Percentiles rank a stretch among this genome's conserved stretches.
Evolutionary conservation across 768 basidiomycete genomes (phyloP).

Genomic region (Boletus subparvulus): DNA sequence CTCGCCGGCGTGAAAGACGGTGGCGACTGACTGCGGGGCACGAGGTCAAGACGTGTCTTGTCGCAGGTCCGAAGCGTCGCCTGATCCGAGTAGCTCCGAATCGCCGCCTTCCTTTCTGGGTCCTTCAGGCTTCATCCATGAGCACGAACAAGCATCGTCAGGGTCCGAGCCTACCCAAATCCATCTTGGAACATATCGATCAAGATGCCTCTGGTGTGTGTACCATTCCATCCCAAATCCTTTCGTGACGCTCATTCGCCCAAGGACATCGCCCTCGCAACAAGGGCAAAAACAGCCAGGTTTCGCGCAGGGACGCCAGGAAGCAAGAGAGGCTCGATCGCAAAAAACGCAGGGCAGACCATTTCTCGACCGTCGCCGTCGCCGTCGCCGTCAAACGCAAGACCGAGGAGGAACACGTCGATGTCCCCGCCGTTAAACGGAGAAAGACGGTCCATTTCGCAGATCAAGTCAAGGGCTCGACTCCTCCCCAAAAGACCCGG

Average conservation of each 20-base stretch:
- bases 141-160: conserved; percentile 10
- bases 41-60: no score
- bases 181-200: conserved; percentile 28
- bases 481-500: not conserved
- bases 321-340: conserved; percentile 58
- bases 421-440: conserved; percentile 40
- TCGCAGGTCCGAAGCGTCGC: no score
- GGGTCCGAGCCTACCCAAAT: conserved; percentile 28
- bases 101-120: not conserved
- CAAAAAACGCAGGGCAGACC: conserved; percentile 64
- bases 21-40: no score
- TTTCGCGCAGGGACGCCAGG: conserved; percentile 59
- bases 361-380: conserved; percentile 41
- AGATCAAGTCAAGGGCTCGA: conserved; percentile 1
- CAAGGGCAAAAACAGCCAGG: conserved; percentile 12
- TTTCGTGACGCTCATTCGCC: not conserved
- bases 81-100: no score
- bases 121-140: conserved; percentile 2
- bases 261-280: conserved; percentile 6
- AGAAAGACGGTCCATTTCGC: conserved; percentile 43
- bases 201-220: conserved; percentile 15
- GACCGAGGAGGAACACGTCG: conserved; percentile 44
- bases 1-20: no score
- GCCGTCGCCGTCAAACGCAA: conserved; percentile 34
- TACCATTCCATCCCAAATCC: not conserved